phyloP scores from a whole-genome alignment of 2,329 filamentous ascomycete genomes.

The Cladosporium velox region DNA sequence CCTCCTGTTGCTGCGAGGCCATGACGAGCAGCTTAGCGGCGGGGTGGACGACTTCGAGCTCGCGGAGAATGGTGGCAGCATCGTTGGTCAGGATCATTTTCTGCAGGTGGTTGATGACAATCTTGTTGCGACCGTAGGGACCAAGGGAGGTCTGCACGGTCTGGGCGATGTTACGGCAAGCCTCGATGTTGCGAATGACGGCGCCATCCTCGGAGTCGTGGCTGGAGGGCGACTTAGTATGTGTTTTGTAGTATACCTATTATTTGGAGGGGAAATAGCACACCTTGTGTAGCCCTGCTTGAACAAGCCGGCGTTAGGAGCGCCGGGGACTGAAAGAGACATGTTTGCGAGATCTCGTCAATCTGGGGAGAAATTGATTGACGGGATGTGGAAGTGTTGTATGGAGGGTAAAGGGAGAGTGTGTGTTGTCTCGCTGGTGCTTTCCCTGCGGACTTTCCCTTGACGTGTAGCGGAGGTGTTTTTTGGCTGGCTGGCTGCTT shows the following conservation, averaged over 20 bases:
- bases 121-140: conserved; percentile 97
- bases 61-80: conserved; percentile 92
- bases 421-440: neutral
- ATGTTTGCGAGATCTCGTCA: conserved; percentile 51
- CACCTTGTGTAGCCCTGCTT: conserved; percentile 97
- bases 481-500: conserved; percentile 3
- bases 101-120: conserved; percentile 98
- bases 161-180: conserved; percentile 90
- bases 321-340: conserved; percentile 95
- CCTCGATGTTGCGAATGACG: conserved; percentile 97
- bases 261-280: conserved; percentile 38
- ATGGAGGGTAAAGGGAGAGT: neutral
- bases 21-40: conserved; percentile 97
- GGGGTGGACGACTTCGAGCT: conserved; percentile 97
- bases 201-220: conserved; percentile 99
- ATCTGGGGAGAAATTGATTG: conserved; percentile 1
- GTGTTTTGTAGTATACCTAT: conserved; percentile 23
- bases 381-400: neutral
- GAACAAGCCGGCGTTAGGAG: conserved; percentile 90
- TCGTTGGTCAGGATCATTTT: conserved; percentile 99
- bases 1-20: conserved; percentile 98
- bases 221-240: conserved; percentile 56
- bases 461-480: conserved; percentile 18
- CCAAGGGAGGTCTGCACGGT: conserved; percentile 97
- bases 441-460: conserved; percentile 10